A percentile compares a stretch with the other conserved stretches of the same genome.
phyloP scores from a whole-genome alignment of 164 flowering plant species.

The Dillenia suffruticosa region DNA sequence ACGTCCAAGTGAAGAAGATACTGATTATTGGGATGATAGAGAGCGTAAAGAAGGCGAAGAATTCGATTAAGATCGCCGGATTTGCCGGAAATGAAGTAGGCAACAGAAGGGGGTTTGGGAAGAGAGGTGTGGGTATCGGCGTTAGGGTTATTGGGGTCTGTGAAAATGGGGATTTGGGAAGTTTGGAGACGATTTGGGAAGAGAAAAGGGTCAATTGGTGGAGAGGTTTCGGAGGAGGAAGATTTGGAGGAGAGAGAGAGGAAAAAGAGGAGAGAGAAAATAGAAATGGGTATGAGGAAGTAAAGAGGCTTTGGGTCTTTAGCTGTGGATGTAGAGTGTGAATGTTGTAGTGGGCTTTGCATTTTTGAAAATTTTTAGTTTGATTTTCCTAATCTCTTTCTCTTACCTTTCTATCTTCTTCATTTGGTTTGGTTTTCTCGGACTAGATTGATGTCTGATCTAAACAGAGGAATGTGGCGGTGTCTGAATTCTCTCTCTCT shows the following conservation, averaged over 20 bases:
- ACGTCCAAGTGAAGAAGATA: conserved; percentile 85
- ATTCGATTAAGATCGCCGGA: conserved; percentile 47
- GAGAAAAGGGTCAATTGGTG: conserved; percentile 12
- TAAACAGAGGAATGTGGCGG: too few species aligned
- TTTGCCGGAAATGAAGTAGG: conserved; percentile 77
- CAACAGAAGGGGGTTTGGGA: conserved; percentile 64
- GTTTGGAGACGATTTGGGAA: conserved; percentile 1
- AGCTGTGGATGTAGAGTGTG: conserved; percentile 3
- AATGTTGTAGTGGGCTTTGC: conserved; percentile 7
- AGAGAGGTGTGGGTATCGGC: conserved; percentile 7
- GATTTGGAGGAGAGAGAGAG: conserved; percentile 28
- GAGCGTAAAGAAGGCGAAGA: conserved; percentile 62
- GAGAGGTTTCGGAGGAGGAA: conserved; percentile 14
- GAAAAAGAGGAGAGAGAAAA: conserved; percentile 34
- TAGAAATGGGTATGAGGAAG: conserved; percentile 24
- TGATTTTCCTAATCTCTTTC: too few species aligned
- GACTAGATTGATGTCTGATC: too few species aligned
- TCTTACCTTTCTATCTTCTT: too few species aligned
- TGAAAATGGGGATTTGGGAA: conserved; percentile 8
- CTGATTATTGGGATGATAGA: conserved; percentile 71
- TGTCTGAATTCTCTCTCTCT: too few species aligned
- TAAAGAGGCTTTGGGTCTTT: conserved; percentile 16
- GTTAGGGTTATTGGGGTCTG: conserved; percentile 1
- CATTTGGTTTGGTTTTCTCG: too few species aligned
- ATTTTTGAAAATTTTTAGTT: neutral